Evolutionary conservation across 768 basidiomycete species (phyloP), one percentile per base, ranked within the genome.

Genomic region (Hysterangium stoloniferum): DNA sequence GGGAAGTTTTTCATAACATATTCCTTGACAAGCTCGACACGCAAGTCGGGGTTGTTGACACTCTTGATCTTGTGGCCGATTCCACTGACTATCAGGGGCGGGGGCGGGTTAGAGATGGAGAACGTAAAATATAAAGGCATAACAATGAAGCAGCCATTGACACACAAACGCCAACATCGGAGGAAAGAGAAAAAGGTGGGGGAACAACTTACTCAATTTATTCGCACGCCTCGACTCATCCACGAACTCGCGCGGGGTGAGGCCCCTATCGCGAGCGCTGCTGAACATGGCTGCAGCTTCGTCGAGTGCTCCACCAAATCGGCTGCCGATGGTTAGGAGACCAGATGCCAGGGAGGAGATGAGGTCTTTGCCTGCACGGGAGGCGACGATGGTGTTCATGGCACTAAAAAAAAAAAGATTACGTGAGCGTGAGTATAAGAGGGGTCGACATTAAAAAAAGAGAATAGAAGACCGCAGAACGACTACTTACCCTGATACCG

Each of bases 61-160:
- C 86, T 91, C 82, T 99, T 99, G 77, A 99, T 96, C 80, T 98
- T 98, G 83, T 99, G 95, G 40, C 95, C 95, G 58, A 99, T 99
- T 75, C 95, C 95, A 58, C 84, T 86, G 75, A 97, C 86, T 87
- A 56, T 31, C 47, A 42, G 33, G 24, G 7, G 57, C 3, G 38
- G 52, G 36, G 6, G 48, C 25, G 35, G 32, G 27, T 52, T 48
- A 32, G 15, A 51, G 37, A 37, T 45, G 13, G 4, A 19, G 27
- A 47, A 25, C 6, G 22, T 13, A 4, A 3, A 13, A 22, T 41
- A 35, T n/a, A n/a, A n/a, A n/a, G n/a, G 44, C 9, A 25, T 44
- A 27, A 22, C 22, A 2, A 24, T n/a, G 15, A 19, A 9, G 37
- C 8, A 38, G 15, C 37, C 17, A 5, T 17, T 24, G 8, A 38